phyloP scores from a whole-genome alignment of 768 basidiomycete genomes.

The Terana coerulea region DNA sequence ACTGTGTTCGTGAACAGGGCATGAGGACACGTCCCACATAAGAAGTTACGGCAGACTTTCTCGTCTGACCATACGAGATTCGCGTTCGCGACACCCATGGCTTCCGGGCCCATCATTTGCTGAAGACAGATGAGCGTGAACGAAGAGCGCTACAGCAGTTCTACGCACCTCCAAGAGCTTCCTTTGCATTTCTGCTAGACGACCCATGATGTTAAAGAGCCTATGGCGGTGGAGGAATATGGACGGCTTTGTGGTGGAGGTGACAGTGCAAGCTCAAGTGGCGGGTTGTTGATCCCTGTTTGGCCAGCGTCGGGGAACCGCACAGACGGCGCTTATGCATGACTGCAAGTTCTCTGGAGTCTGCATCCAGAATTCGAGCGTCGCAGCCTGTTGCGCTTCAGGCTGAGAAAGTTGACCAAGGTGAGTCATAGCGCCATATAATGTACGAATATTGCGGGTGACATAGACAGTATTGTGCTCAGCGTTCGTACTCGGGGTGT shows the following conservation, averaged over 20 bases:
- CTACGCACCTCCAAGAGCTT: constrained; percentile 71
- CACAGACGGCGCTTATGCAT: background rate
- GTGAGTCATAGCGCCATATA: too few species aligned
- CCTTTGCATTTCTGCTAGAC: constrained; percentile 95
- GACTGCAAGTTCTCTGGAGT: background rate
- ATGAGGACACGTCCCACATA: constrained; percentile 99
- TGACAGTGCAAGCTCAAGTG: background rate
- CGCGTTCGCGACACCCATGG: constrained; percentile 93
- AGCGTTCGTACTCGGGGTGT: too few species aligned
- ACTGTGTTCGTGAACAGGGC: constrained; percentile 98
- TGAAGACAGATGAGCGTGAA: constrained; percentile 29
- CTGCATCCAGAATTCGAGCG: background rate
- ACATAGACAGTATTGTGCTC: too few species aligned
- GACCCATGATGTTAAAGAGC: constrained; percentile 74
- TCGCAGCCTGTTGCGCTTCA: too few species aligned
- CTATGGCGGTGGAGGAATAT: background rate
- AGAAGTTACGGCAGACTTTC: constrained; percentile 97
- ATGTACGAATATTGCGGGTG: too few species aligned
- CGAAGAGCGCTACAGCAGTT: background rate
- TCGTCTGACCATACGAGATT: constrained; percentile 94
- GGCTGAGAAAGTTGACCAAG: too few species aligned
- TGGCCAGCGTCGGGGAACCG: constrained; percentile 3
- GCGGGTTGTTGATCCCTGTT: constrained; percentile 7
- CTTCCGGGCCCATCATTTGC: constrained; percentile 99
- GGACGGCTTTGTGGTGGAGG: background rate